Base-by-base conservation (phyloP, 2,329 filamentous ascomycete genomes). In the Westerdykella aurantiaca region DNA sequence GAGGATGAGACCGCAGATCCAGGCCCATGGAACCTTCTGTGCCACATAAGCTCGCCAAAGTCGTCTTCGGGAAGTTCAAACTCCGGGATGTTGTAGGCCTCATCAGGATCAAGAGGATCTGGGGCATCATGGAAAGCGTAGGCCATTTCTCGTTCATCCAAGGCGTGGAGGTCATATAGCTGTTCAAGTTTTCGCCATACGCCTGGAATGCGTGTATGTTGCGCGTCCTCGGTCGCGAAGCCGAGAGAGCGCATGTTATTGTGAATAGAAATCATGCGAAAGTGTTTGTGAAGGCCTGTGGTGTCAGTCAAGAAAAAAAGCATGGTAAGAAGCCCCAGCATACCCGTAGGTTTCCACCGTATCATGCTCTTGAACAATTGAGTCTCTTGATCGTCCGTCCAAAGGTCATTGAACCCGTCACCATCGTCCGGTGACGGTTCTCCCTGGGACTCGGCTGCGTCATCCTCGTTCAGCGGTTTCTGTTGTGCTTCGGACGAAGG, bases 321-420 rank as follows among this genome's bases (percentile, higher is more conserved):
- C 14, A 16, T 25, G n/a, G 25, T 38, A 43, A 34, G 18, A 42
- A 31, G 22, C 23, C 21, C 17, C 10, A 7, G 2, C 43, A 9
- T 37, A 63, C 89, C 91, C 34, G 91, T 91, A n/a, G 93, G 93
- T 65, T 98, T 98, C 85, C 87, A 95, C 62, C 83, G 80, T 52
- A 97, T 90, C 53, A 97, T 85, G 41, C 83, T 88, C 64, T 96
- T 96, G 71, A 95, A 88, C 1, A 98, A 76, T 34, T 88, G 90
- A 1, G 88, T 89, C 53, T 95, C 85, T 68, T 98, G 93, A 61
- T 96, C 91, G 59, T 95, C 90, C 4, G 89, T 96, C 93, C 93
- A 98, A 21, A 83, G 80, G 52, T 91, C 87, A 44, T 81, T 79
- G 39, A 79, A 67, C 4, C 75, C 60, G 48, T 81, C 63, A 79